Evolutionary conservation across 1,284 basidiomycete genomes (phyloP).

Genomic region (Fomitopsis betulina): DNA sequence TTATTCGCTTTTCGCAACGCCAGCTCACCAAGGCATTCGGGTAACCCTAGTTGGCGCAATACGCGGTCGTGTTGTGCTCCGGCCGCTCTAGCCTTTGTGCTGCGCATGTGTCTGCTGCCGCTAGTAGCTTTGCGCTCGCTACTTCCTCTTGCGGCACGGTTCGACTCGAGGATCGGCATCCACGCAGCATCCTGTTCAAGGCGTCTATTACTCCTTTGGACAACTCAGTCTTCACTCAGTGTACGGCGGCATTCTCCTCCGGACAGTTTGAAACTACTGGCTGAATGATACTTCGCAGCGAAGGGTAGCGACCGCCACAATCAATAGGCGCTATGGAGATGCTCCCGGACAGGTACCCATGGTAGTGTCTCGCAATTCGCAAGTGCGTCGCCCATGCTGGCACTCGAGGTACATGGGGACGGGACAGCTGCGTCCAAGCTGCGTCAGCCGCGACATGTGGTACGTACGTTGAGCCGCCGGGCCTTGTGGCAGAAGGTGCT

Average conservation of each 20-base stretch:
- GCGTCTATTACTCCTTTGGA: neutral
- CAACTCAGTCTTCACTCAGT: neutral
- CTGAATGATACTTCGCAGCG: conserved; percentile 1
- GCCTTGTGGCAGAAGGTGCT: neutral
- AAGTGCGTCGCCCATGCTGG: neutral
- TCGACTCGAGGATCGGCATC: neutral
- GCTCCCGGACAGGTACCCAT: neutral
- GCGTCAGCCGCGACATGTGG: neutral
- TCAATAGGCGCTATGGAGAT: neutral
- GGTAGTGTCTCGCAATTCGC: neutral
- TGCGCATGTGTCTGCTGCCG: neutral
- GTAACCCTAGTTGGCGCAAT: neutral
- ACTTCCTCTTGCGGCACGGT: neutral
- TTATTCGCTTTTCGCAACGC: neutral
- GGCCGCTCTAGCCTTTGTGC: neutral
- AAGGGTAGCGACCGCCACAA: neutral
- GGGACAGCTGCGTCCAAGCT: neutral
- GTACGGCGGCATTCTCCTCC: neutral
- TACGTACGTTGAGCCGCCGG: neutral
- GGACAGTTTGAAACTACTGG: neutral
- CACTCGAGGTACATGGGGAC: neutral
- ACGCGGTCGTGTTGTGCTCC: neutral
- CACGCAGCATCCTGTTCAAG: neutral
- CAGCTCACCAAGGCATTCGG: neutral
- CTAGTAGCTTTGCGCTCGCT: neutral